Conservation (phyloP, 192 early-diverging fungal genomes). For the Coemansia sp. region DNA sequence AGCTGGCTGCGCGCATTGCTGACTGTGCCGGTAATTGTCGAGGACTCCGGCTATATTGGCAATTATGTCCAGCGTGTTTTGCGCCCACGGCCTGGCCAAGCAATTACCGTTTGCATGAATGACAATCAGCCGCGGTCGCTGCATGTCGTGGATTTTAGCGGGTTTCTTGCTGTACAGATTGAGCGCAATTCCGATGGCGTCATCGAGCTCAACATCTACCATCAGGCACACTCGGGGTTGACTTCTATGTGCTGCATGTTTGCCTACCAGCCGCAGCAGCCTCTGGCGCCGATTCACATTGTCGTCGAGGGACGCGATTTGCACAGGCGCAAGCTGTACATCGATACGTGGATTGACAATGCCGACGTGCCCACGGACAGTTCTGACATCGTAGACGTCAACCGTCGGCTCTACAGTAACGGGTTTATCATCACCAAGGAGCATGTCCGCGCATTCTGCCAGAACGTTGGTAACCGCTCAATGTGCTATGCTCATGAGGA, state of each 20-base stretch:
- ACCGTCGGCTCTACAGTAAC: too few relatives aligned
- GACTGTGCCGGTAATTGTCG: conserved; percentile 72
- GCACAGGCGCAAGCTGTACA: not conserved
- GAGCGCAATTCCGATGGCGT: too few relatives aligned
- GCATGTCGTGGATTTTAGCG: too few relatives aligned
- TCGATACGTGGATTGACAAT: conserved; percentile 12
- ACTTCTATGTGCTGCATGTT: conserved; percentile 26
- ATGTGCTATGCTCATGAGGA: too few relatives aligned
- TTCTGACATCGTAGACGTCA: too few relatives aligned
- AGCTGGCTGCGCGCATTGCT: conserved; percentile 86
- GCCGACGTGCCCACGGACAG: too few relatives aligned
- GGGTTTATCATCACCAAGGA: conserved; percentile 74
- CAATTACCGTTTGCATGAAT: conserved; percentile 14
- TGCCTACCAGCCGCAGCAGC: conserved; percentile 7
- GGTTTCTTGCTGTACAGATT: too few relatives aligned
- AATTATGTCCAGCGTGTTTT: conserved; percentile 64
- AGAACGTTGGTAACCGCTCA: conserved; percentile 66
- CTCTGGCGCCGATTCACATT: conserved; percentile 14
- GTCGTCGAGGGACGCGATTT: not conserved
- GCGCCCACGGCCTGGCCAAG: conserved; percentile 62
- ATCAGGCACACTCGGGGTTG: conserved; percentile 35
- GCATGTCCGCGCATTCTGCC: conserved; percentile 84
- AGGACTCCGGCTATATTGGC: conserved; percentile 65
- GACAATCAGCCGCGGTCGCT: not conserved
- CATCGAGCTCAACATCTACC: conserved; percentile 54